Base-by-base conservation (phyloP, 2,329 filamentous ascomycete genomes). In the Chaetomium globosum region DNA sequence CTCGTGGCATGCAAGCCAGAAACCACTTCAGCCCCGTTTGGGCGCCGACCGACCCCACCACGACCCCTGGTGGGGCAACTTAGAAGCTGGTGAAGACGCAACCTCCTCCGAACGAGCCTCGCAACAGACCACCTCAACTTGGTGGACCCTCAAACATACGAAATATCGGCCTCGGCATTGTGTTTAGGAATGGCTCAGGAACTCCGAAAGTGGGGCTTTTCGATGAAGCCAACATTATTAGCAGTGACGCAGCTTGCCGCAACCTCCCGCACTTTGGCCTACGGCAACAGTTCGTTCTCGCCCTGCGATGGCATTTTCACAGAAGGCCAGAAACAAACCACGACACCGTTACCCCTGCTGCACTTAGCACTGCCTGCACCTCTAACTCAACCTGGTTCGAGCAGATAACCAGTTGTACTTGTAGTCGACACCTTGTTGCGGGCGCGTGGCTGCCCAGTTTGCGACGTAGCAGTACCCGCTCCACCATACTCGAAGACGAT, bases 381-480 rank as follows among this genome's bases (percentile, higher is more conserved):
- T 52, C 49, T 48, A 28, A 49, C 23, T 33, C 39, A 43, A 31
- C 30, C 30, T 28, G 10, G 7, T 36, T 36, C 33, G 33, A 3
- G 12, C 33, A 10, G 39, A 19, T 16, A 39, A 13, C 53, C n/a
- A 43, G 3, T 56, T 28, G 56, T 51, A 43, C 3, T 56, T 28
- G 56, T 51, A 33, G 46, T 55, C 51, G 36, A 59, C 36, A 63
- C 43, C 46, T 58, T 39, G 49, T 56, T 23, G 26, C 31, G 61
- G 69, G 73, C 68, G 73, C 73, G 74, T 74, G 59, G 72, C 71
- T 75, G 73, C 73, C 72, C 73, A 75, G 73, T 66, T 55, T 67
- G 65, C 65, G 52, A 70, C 68, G 68, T 69, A 68, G 68, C 63
- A 62, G 65, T 70, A 71, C 70, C 64, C 65, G 62, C 65, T 66